Evolutionary conservation across 768 basidiomycete species (phyloP), one percentile per base, ranked within the genome.

Genomic region (Leccinum boreale): DNA sequence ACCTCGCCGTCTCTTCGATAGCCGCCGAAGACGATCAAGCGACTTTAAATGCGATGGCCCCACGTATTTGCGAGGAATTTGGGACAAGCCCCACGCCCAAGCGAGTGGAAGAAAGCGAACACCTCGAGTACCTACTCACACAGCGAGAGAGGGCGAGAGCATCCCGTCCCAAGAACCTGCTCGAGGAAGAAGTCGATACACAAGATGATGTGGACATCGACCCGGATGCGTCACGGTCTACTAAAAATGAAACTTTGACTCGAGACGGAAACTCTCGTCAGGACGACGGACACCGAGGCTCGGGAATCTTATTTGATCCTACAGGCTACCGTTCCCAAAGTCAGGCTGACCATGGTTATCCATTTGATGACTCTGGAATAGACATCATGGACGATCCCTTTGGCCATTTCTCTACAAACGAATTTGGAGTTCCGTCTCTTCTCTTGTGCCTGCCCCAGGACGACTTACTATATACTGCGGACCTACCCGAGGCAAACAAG

Each of bases 41-140:
- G 10, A 29, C 28, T 17, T 50, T 45, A 44, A 56, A 15, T n/a
- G 46, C 57, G 52, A 57, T 19, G 19, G 12, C n/a, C 51, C 58
- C 60, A 60, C 63, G 58, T 52, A 58, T 63, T 24, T 69, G 69
- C 51, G 60, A 60, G 56, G 58, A 52, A 35, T 55, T 73, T 33
- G 71, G 73, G 57, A 55, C 31, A 36, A 73, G 67, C 15, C 73
- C 71, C 44, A 33, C 52, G 50, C 67, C 61, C 19, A 52, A 55
- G 48, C 62, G 62, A 50, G 11, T 19, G 14, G 60, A 57, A 33
- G 60, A 59, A 45, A 59, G 36, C 19, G 50, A 39, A 17, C 58
- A 53, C 7, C 5, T 66, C 8, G 69, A 64, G 9, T 66, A 68
- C 19, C 36, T 72, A 15, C 62, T 72, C 53, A 73, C 69, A 14